These are phyloP conservation scores for Picochlorum sp. DNA, from an alignment of 139 green algal genomes.

Conservation along the genomic window DNA sequence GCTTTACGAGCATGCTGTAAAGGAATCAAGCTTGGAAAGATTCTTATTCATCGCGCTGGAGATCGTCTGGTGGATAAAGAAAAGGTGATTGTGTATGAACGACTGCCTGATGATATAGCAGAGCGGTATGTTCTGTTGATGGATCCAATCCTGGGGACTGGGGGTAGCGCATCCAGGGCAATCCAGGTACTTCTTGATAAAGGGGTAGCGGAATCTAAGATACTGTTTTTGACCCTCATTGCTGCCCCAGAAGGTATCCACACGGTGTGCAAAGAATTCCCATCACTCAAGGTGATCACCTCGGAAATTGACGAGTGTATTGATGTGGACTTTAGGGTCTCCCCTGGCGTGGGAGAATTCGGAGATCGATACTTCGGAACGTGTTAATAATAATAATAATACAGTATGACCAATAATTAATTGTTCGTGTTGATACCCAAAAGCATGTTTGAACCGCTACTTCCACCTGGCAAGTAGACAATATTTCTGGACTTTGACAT, in stretches of 20 bases:
- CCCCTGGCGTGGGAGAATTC: conserved; percentile 79
- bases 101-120: conserved; percentile 89
- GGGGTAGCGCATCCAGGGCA: conserved; percentile 53
- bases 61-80: conserved; percentile 28
- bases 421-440: conserved; percentile 47
- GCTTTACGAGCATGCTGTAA: conserved; percentile 94
- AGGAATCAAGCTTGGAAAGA: conserved; percentile 98
- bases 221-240: conserved; percentile 91
- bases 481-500: conserved; percentile 86
- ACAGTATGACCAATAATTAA: not conserved
- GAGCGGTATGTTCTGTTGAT: conserved; percentile 88
- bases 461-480: conserved; percentile 83
- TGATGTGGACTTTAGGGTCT: conserved; percentile 61
- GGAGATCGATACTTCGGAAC: conserved; percentile 59
- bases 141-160: conserved; percentile 88
- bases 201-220: conserved; percentile 77
- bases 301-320: conserved; percentile 89
- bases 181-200: conserved; percentile 81
- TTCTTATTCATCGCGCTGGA: conserved; percentile 74
- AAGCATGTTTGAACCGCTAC: conserved; percentile 67
- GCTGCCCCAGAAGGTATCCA: conserved; percentile 85
- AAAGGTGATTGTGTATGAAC: conserved; percentile 88
- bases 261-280: conserved; percentile 55
- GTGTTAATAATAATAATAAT: not conserved
- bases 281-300: conserved; percentile 76